These are phyloP conservation scores for Lyophyllum semitale DNA, from an alignment of 768 basidiomycete genomes.

Conservation along the genomic window DNA sequence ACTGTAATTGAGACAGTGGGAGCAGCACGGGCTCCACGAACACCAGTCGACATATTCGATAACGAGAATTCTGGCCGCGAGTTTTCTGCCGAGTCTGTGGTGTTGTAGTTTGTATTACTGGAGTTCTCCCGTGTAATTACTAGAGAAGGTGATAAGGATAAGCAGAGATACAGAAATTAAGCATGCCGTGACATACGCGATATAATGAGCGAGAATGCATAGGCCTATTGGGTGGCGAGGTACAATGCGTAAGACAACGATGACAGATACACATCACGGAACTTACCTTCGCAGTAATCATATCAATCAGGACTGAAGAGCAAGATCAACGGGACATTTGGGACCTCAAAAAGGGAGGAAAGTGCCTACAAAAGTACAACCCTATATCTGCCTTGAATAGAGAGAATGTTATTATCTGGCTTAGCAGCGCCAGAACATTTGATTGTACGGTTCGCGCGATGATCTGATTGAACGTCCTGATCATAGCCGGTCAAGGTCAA, in stretches of 20 bases:
- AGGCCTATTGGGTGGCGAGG: background rate
- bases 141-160: background rate
- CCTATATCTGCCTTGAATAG: slow-evolving; percentile 4
- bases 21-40: background rate
- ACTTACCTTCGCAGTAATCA: background rate
- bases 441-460: slow-evolving; percentile 1
- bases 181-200: background rate
- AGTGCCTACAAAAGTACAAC: background rate
- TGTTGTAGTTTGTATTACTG: background rate
- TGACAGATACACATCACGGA: background rate
- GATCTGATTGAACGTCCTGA: slow-evolving; percentile 1
- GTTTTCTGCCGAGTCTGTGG: background rate
- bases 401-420: background rate
- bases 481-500: background rate
- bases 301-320: slow-evolving; percentile 3
- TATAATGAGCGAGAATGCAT: slow-evolving; percentile 2
- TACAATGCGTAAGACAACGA: no score
- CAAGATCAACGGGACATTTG: no score
- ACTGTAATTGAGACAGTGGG: background rate
- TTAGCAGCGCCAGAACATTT: background rate
- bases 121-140: background rate
- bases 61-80: background rate
- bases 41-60: background rate
- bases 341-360: background rate
- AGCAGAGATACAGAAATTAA: background rate